Evolutionary conservation across 352 stramenopile genomes (phyloP).

Genomic region (Albugo candida): DNA sequence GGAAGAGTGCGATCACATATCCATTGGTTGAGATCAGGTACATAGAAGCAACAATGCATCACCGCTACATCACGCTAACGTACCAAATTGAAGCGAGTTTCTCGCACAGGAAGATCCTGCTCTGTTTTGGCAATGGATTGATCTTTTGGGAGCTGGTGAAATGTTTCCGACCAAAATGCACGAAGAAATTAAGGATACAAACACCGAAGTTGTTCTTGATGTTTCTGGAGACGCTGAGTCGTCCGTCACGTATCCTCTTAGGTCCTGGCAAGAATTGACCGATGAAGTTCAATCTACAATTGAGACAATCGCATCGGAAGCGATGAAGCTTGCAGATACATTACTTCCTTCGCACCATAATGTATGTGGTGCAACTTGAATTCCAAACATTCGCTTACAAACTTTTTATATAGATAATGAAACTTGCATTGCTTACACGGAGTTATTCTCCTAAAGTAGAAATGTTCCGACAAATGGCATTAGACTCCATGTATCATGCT

Average conservation of each 20-base stretch:
- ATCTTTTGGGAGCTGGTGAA: constrained; percentile 15
- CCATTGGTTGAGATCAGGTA: constrained; percentile 38
- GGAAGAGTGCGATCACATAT: constrained; percentile 32
- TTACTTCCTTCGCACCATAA: neutral
- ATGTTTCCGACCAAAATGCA: constrained; percentile 15
- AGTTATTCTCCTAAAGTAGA: constrained; percentile 67
- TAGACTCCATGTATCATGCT: constrained; percentile 42
- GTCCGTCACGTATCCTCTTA: too few species aligned
- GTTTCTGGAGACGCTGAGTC: too few species aligned
- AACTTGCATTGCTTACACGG: constrained; percentile 53
- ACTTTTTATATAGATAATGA: constrained; percentile 31
- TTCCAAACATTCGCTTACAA: too few species aligned
- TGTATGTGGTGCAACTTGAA: neutral
- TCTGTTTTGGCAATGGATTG: constrained; percentile 61
- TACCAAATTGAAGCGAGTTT: constrained; percentile 26
- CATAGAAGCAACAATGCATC: neutral
- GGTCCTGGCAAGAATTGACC: neutral
- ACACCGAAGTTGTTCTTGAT: constrained; percentile 24
- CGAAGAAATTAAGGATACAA: constrained; percentile 27
- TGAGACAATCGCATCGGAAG: neutral
- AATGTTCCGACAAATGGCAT: constrained; percentile 56
- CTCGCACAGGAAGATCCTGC: constrained; percentile 55
- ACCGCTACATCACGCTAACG: neutral
- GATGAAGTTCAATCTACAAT: neutral
- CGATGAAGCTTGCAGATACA: neutral